These are phyloP conservation scores for Tolypocladium cylindrosporum DNA, from an alignment of 2,329 filamentous ascomycete genomes.

Conservation along the genomic window DNA sequence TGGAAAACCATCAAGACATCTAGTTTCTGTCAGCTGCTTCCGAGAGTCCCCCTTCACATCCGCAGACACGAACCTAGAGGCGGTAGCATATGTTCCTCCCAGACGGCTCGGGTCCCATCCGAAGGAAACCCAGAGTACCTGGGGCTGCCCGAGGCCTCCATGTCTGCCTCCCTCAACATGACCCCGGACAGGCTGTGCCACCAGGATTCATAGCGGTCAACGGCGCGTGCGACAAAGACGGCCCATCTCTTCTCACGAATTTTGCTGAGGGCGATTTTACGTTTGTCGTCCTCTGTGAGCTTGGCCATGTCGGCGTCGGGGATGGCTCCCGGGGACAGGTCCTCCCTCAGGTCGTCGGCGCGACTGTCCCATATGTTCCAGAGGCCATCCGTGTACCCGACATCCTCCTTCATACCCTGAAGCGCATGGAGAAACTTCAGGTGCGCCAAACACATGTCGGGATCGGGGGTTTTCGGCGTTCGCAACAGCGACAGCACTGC, in stretches of 20 bases:
- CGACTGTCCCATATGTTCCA: slow-evolving; percentile 50
- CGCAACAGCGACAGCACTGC: neutral
- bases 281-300: slow-evolving; percentile 19
- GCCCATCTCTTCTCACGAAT: slow-evolving; percentile 67
- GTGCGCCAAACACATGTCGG: slow-evolving; percentile 58
- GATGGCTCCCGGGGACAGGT: neutral
- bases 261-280: slow-evolving; percentile 28
- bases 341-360: slow-evolving; percentile 13
- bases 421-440: slow-evolving; percentile 63
- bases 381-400: slow-evolving; percentile 57
- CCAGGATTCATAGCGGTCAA: slow-evolving; percentile 59
- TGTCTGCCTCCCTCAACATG: slow-evolving; percentile 24
- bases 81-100: slow-evolving; percentile 36
- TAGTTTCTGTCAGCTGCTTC: slow-evolving; percentile 7
- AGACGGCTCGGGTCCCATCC: slow-evolving; percentile 12
- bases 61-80: slow-evolving; percentile 39
- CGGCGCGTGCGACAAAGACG: slow-evolving; percentile 57
- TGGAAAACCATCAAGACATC: slow-evolving; percentile 78
- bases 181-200: slow-evolving; percentile 32
- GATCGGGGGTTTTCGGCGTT: neutral
- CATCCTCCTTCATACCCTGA: slow-evolving; percentile 53
- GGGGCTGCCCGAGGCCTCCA: slow-evolving; percentile 13
- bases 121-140: slow-evolving; percentile 24
- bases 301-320: slow-evolving; percentile 8
- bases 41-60: neutral